Conservation (phyloP, 2,329 filamentous ascomycete species). For the Penicillium sp. region DNA sequence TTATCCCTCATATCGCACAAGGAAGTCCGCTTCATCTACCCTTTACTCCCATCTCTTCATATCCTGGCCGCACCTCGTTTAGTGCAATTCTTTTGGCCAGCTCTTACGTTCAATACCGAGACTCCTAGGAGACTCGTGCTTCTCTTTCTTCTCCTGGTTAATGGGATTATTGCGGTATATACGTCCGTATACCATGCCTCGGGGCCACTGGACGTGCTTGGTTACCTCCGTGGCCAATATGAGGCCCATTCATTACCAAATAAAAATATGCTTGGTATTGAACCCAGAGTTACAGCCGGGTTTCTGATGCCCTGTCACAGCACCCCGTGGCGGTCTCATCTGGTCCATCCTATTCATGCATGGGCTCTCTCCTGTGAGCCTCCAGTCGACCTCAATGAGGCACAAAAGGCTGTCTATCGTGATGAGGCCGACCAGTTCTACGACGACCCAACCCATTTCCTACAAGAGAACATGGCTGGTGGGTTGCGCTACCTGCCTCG, state of each 20-base stretch:
- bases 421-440: slow-evolving; percentile 96
- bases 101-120: slow-evolving; percentile 27
- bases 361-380: slow-evolving; percentile 91
- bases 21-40: slow-evolving; percentile 95
- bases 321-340: slow-evolving; percentile 89
- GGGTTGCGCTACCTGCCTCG: slow-evolving; percentile 36
- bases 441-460: slow-evolving; percentile 60
- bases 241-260: slow-evolving; percentile 54
- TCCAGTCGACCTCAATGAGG: slow-evolving; percentile 65
- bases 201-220: slow-evolving; percentile 72
- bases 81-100: slow-evolving; percentile 64
- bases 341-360: slow-evolving; percentile 75
- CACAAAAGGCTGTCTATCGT: slow-evolving; percentile 67
- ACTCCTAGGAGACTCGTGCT: slow-evolving; percentile 57
- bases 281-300: slow-evolving; percentile 56
- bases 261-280: slow-evolving; percentile 5
- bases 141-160: slow-evolving; percentile 61
- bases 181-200: slow-evolving; percentile 76
- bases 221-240: slow-evolving; percentile 73
- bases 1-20: slow-evolving; percentile 89
- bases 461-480: slow-evolving; percentile 55
- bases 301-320: slow-evolving; percentile 97
- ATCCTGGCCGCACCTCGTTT: slow-evolving; percentile 72
- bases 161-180: slow-evolving; percentile 72
- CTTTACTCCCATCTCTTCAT: slow-evolving; percentile 85